phyloP scores from a whole-genome alignment of 225 moss, liverwort and hornwort genomes.

The Pleurozium schreberi region DNA sequence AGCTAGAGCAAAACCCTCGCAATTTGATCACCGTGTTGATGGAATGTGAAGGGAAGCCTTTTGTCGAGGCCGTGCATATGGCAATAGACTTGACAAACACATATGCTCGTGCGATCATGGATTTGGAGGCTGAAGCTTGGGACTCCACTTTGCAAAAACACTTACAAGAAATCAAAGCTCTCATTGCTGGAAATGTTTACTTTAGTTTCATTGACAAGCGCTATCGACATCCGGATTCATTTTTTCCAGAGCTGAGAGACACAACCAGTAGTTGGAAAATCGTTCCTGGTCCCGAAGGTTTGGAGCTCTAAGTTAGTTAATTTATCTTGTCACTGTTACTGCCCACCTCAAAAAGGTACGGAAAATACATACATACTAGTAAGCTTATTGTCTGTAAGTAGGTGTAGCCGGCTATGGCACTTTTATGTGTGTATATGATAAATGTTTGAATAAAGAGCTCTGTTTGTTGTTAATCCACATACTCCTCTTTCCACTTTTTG shows the following conservation, averaged over 20 bases:
- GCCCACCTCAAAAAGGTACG: too few species aligned
- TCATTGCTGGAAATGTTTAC: background rate
- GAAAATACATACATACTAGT: too few species aligned
- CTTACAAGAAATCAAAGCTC: background rate
- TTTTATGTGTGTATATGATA: too few species aligned
- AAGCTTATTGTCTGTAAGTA: too few species aligned
- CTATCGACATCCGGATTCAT: background rate
- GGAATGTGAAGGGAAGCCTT: background rate
- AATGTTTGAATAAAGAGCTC: background rate
- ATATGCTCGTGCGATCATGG: background rate
- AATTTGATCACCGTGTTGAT: background rate
- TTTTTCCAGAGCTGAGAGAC: background rate
- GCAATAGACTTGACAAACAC: background rate
- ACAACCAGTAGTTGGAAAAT: background rate
- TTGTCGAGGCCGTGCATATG: background rate
- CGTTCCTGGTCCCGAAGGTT: background rate
- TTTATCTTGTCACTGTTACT: too few species aligned
- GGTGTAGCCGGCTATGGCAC: too few species aligned
- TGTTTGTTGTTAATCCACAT: too few species aligned
- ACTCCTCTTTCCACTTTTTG: too few species aligned
- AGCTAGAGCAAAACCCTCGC: background rate
- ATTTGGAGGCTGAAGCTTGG: background rate
- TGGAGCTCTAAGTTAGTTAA: background rate
- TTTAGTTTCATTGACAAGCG: background rate
- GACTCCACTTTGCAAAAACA: background rate